These are phyloP conservation scores for Calycina marina DNA, from an alignment of 2,329 filamentous ascomycete species.

Conservation along the genomic window DNA sequence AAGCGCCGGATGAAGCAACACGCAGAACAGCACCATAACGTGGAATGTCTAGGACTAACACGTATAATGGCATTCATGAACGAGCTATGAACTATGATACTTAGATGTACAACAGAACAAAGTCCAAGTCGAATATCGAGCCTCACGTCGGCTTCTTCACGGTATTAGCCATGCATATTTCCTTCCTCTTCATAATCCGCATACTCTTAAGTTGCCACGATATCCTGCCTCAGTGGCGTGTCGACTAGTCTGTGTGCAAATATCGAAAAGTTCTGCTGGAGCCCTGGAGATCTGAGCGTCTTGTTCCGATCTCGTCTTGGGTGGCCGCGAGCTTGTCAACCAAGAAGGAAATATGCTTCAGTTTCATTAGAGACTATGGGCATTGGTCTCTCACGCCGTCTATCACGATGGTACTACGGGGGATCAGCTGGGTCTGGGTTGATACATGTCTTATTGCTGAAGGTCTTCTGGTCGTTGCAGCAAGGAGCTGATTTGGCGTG, in stretches of 20 bases:
- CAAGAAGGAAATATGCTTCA: conserved; percentile 16
- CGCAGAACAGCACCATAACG: no score
- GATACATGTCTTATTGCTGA: conserved; percentile 13
- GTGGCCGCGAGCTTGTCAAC: no score
- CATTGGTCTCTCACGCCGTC: conserved; percentile 14
- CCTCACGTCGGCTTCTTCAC: no score
- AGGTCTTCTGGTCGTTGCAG: conserved; percentile 4
- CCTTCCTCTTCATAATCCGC: conserved; percentile 27
- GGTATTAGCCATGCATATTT: not conserved
- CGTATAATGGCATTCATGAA: no score
- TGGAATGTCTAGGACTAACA: no score
- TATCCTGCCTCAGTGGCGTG: conserved; percentile 61
- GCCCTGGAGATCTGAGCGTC: conserved; percentile 23
- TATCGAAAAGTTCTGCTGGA: conserved; percentile 30
- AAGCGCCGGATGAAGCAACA: no score
- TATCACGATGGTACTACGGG: conserved; percentile 9
- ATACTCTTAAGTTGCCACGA: conserved; percentile 97
- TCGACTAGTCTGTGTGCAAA: conserved; percentile 97
- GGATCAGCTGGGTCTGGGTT: conserved; percentile 14
- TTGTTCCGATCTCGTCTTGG: conserved; percentile 22
- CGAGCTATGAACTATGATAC: no score
- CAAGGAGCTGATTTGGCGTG: no score
- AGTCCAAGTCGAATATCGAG: no score
- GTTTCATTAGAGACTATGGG: conserved; percentile 13
- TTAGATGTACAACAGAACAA: no score